Evolutionary conservation across 2,329 filamentous ascomycete genomes (phyloP), one percentile per base, ranked within the genome.

Genomic region (Fusarium sarcochroum): DNA sequence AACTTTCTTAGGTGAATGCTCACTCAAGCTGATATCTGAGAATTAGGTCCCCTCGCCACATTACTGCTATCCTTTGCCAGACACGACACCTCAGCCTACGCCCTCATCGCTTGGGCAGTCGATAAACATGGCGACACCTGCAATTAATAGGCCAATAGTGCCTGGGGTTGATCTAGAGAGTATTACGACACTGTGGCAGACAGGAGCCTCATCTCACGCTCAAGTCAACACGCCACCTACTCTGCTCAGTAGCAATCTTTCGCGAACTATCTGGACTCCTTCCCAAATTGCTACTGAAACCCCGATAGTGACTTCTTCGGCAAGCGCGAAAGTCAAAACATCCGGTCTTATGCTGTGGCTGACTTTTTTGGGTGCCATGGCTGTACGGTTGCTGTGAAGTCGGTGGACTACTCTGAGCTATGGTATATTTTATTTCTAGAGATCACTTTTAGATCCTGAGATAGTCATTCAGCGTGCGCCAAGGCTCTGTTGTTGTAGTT

Each of bases 231-330:
- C 51, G 30, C 51, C 32, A 38, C 41, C 30, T 38, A 35, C 41
- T 40, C 21, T 42, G 51, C 40, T 34, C 38, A 35, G 51, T 45
- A 46, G 32, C 34, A 54, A 54, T 54, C 41, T 54, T 54, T 54
- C 51, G 14, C 20, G 40, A 32, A 54, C 51, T 44, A 34, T 45
- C 32, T 54, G 51, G 51, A 54, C 51, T 13, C 51, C 51, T 44
- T 35, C 51, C 21, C 11, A 18, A 37, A 45, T 54, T 13, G 27
- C 41, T 46, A 54, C 42, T 44, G 51, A 54, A 54, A 54, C 51
- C 34, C 32, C 51, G 21, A 18, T 34, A 18, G 51, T 4, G 32
- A 54, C 9, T 46, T 40, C 51, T 44, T 54, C 51, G 27, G 51
- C 51, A 37, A 35, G 41, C 41, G 27, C 40, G 32, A 30, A 32